These are phyloP conservation scores for Colletotrichum sp. DNA, from an alignment of 2,329 filamentous ascomycete species.

Conservation along the genomic window DNA sequence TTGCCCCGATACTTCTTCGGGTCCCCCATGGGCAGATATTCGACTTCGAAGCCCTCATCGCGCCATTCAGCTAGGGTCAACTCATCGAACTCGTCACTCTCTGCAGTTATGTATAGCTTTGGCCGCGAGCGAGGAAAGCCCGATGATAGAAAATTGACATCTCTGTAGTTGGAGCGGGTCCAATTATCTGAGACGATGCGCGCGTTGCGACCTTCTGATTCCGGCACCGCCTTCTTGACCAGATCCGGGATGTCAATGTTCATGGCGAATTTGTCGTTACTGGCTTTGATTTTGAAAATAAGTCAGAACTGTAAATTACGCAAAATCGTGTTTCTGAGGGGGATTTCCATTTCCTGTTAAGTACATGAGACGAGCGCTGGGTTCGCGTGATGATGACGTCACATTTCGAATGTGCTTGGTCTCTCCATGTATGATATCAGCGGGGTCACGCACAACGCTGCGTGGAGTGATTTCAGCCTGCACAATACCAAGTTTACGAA, in stretches of 20 bases:
- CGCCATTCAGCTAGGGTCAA: constrained; percentile 42
- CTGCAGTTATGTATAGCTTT: constrained; percentile 48
- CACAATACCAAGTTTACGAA: too few relatives aligned
- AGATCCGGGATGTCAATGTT: constrained; percentile 32
- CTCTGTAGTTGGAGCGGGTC: constrained; percentile 39
- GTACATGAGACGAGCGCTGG: not conserved
- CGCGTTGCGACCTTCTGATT: constrained; percentile 34
- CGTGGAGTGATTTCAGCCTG: too few relatives aligned
- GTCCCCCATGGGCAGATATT: constrained; percentile 45
- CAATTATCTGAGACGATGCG: constrained; percentile 35
- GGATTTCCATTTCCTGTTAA: not conserved
- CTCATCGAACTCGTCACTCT: constrained; percentile 46
- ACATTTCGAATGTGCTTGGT: not conserved
- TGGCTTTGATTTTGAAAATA: too few relatives aligned
- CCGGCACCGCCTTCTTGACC: constrained; percentile 34
- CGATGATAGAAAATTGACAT: constrained; percentile 44
- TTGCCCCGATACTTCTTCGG: constrained; percentile 37
- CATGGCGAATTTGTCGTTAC: constrained; percentile 13
- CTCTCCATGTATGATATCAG: not conserved
- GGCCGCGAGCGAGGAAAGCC: constrained; percentile 42
- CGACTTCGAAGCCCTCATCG: constrained; percentile 47
- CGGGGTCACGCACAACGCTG: too few relatives aligned
- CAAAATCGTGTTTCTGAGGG: rapidly evolving
- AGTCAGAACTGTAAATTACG: too few relatives aligned
- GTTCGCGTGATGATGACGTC: constrained; percentile 6